Evolutionary conservation across 1,139 yeast genomes (phyloP).

Genomic region (Pichia terricola): DNA sequence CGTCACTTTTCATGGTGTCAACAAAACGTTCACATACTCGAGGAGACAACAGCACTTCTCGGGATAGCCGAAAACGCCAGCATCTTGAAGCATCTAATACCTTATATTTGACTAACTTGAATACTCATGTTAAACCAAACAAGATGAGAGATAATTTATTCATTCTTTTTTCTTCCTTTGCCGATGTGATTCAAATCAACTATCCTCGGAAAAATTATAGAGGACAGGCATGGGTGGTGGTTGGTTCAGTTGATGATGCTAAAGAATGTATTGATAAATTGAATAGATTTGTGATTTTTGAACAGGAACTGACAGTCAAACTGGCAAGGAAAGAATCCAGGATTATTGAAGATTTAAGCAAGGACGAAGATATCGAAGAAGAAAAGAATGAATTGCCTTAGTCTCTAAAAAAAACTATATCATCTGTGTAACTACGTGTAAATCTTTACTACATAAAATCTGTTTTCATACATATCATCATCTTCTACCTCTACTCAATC

Average conservation of each 20-base stretch:
- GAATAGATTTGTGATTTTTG: slow-evolving; percentile 44
- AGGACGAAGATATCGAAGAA: not conserved
- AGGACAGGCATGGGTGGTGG: slow-evolving; percentile 72
- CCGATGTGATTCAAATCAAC: slow-evolving; percentile 53
- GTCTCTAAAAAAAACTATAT: too few species aligned
- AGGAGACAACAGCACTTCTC: too few species aligned
- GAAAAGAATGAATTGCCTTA: too few species aligned
- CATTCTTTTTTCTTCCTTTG: slow-evolving; percentile 55
- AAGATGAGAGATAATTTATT: slow-evolving; percentile 47
- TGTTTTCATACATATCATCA: not conserved
- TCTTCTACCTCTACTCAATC: slow-evolving; percentile 22
- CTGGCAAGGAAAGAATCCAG: slow-evolving; percentile 20
- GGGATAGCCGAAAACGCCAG: too few species aligned
- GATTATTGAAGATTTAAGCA: not conserved
- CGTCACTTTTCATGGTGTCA: too few species aligned
- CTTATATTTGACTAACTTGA: too few species aligned
- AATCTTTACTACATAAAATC: slow-evolving; percentile 1
- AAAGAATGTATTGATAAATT: slow-evolving; percentile 38
- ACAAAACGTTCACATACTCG: too few species aligned
- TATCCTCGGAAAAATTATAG: slow-evolving; percentile 42
- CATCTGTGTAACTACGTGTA: not conserved
- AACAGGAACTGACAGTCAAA: slow-evolving; percentile 42
- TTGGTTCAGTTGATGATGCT: slow-evolving; percentile 43
- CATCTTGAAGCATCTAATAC: too few species aligned
- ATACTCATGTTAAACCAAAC: too few species aligned